phyloP scores from a whole-genome alignment of 441 rosid species.

The Corymbia citriodora region DNA sequence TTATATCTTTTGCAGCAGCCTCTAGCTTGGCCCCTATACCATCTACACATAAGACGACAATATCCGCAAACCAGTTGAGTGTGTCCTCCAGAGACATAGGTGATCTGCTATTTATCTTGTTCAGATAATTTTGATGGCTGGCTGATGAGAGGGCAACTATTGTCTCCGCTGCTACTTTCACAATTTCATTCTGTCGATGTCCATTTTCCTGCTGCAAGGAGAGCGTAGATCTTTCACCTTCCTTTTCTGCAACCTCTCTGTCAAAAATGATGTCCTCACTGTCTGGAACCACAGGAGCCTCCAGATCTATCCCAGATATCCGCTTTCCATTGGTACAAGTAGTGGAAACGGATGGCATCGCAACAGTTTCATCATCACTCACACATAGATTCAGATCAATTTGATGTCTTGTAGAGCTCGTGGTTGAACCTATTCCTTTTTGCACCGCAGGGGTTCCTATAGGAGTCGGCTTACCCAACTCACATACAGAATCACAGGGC shows the following conservation, averaged over 20 bases:
- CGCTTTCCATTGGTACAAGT: constrained; percentile 22
- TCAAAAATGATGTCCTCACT: constrained; percentile 34
- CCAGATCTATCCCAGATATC: constrained; percentile 59
- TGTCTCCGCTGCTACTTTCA: constrained; percentile 65
- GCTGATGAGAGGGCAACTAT: constrained; percentile 62
- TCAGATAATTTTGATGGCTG: constrained; percentile 7
- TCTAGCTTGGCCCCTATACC: constrained; percentile 41
- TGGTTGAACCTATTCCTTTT: constrained; percentile 27
- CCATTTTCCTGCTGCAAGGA: constrained; percentile 21
- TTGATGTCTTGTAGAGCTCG: constrained; percentile 29
- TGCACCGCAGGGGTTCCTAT: constrained; percentile 22
- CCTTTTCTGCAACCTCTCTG: constrained; percentile 23
- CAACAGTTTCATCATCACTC: constrained; percentile 61
- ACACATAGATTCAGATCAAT: constrained; percentile 76
- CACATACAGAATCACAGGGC: constrained; percentile 61
- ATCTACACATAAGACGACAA: constrained; percentile 41
- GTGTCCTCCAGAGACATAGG: constrained; percentile 43
- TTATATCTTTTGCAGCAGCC: constrained; percentile 24
- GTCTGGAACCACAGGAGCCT: constrained; percentile 56
- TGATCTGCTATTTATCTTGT: constrained; percentile 26
- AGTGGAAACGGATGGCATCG: constrained; percentile 20
- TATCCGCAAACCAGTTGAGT: constrained; percentile 84
- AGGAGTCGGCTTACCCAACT: constrained; percentile 20
- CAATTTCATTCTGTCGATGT: constrained; percentile 29
- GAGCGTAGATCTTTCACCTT: constrained; percentile 20